Evolutionary conservation across 345 rosid species (phyloP).

Genomic region (Gossypium sturtianum): DNA sequence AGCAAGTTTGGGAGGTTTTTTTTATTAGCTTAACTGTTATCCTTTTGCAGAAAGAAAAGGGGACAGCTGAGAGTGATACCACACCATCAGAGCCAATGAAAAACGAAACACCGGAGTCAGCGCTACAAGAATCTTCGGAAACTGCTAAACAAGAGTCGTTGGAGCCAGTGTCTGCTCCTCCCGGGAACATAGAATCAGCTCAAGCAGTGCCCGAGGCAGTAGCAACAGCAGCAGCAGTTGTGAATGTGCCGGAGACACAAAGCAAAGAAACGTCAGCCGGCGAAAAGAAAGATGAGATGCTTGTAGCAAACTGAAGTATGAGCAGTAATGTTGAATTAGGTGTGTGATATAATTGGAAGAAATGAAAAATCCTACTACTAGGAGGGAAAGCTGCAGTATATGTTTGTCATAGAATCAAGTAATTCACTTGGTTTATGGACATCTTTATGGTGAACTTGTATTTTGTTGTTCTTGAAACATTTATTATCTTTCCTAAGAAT

Average conservation of each 20-base stretch:
- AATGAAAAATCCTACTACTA: background rate
- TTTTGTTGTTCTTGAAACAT: background rate
- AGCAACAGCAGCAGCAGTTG: background rate
- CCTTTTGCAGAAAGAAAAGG: conserved; percentile 2
- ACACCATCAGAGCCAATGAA: background rate
- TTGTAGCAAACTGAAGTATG: conserved; percentile 5
- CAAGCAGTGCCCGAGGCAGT: background rate
- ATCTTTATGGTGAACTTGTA: background rate
- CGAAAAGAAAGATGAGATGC: background rate
- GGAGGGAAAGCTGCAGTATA: background rate
- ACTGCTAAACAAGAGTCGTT: background rate
- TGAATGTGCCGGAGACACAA: background rate
- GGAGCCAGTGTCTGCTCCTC: background rate
- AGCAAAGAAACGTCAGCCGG: background rate
- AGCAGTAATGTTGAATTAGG: background rate
- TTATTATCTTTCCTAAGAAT: background rate
- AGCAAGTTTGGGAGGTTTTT: too few species aligned
- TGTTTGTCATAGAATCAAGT: background rate
- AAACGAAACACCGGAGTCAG: background rate
- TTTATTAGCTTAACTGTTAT: background rate
- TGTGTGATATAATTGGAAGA: conserved; percentile 1
- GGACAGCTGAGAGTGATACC: conserved; percentile 1
- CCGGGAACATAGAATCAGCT: background rate
- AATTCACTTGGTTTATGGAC: background rate
- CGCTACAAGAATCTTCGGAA: background rate